These are phyloP conservation scores for Ormosia semicastrata DNA, from an alignment of 306 rosid species.

Conservation along the genomic window DNA sequence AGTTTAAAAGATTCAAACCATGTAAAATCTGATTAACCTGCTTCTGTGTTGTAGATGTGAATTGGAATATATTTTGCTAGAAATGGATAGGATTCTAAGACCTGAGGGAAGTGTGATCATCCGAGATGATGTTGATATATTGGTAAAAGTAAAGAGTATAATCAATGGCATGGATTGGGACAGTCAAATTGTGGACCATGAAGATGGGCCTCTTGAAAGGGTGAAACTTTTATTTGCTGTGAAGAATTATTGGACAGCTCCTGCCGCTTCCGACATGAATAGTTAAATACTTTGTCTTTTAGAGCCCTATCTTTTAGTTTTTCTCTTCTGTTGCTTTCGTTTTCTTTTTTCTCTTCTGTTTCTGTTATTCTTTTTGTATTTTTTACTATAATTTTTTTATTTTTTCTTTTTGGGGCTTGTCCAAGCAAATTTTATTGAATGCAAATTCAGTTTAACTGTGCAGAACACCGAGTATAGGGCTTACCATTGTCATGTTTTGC, in stretches of 20 bases:
- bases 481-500: neutral
- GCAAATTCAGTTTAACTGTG: slow-evolving; percentile 26
- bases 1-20: neutral
- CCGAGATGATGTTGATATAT: slow-evolving; percentile 67
- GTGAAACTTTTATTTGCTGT: slow-evolving; percentile 74
- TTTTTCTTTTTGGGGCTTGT: neutral
- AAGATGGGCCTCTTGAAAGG: slow-evolving; percentile 69
- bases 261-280: slow-evolving; percentile 31
- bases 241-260: slow-evolving; percentile 85
- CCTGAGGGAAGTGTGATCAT: slow-evolving; percentile 83
- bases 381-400: neutral
- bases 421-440: neutral
- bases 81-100: slow-evolving; percentile 81
- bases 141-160: slow-evolving; percentile 55
- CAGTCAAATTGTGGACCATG: slow-evolving; percentile 75
- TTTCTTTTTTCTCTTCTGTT: neutral
- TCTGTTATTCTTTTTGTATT: slow-evolving; percentile 3
- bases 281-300: neutral
- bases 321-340: neutral
- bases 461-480: neutral
- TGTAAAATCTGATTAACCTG: neutral
- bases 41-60: slow-evolving; percentile 56
- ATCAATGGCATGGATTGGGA: slow-evolving; percentile 67
- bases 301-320: neutral
- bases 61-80: slow-evolving; percentile 71